phyloP scores from a whole-genome alignment of 257 asterid genomes.

The Penstemon newberryi region DNA sequence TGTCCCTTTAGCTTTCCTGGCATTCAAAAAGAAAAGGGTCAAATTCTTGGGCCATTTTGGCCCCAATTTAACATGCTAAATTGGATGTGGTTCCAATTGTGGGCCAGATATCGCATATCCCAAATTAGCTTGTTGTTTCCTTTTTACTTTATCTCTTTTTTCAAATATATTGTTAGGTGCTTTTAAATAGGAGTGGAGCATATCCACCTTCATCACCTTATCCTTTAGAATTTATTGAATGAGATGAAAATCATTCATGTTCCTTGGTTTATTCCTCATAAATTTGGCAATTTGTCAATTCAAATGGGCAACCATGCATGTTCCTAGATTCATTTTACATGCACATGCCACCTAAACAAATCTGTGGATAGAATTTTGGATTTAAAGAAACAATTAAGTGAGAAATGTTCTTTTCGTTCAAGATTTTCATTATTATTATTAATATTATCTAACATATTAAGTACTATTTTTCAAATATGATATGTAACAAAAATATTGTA shows the following conservation, averaged over 20 bases:
- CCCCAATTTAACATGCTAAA: conserved; percentile 33
- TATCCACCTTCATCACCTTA: conserved; percentile 37
- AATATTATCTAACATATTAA: too few species aligned
- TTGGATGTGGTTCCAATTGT: too few species aligned
- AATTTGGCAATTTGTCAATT: background rate
- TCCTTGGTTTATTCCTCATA: background rate
- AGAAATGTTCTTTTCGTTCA: background rate
- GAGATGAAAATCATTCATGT: background rate
- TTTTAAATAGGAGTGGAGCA: conserved; percentile 16
- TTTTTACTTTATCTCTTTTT: conserved; percentile 1
- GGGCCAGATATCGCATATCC: background rate
- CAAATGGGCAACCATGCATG: conserved; percentile 13
- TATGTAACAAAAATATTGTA: too few species aligned
- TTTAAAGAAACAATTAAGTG: background rate
- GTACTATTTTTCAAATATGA: too few species aligned
- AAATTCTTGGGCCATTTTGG: conserved; percentile 12
- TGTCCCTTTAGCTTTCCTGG: conserved; percentile 22
- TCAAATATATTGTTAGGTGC: conserved; percentile 8
- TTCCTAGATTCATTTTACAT: conserved; percentile 17
- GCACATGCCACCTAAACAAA: background rate
- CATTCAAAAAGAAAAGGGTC: conserved; percentile 20
- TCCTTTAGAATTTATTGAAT: too few species aligned
- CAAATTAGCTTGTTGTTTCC: background rate
- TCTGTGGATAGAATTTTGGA: background rate
- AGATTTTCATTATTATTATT: too few species aligned